Evolutionary conservation across 805 yeast genomes (phyloP).

Genomic region (Kuraishia cidri): DNA sequence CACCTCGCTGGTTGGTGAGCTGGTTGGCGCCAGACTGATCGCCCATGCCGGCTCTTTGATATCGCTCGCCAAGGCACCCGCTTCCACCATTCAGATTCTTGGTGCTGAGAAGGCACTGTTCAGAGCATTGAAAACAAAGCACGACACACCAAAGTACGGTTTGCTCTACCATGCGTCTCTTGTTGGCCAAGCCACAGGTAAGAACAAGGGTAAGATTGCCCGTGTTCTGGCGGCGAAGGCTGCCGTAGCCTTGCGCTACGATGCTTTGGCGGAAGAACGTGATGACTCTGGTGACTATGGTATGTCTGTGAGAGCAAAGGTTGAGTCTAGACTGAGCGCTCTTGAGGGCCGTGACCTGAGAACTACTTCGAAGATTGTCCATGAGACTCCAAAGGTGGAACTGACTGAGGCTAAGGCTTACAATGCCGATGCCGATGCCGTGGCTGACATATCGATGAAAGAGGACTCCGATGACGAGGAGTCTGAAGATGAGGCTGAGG

Average conservation of each 20-base stretch:
- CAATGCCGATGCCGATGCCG: conserved; percentile 92
- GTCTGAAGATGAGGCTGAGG: conserved; percentile 19
- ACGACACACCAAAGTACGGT: conserved; percentile 95
- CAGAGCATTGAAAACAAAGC: conserved; percentile 94
- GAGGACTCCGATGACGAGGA: conserved; percentile 15
- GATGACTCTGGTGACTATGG: conserved; percentile 95
- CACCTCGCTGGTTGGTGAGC: conserved; percentile 92
- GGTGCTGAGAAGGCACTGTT: conserved; percentile 97
- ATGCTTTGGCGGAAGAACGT: conserved; percentile 94
- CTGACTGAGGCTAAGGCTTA: conserved; percentile 80
- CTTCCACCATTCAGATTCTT: conserved; percentile 93
- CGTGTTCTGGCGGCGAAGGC: conserved; percentile 98
- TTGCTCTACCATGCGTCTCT: conserved; percentile 91
- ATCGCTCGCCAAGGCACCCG: conserved; percentile 96
- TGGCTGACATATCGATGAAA: conserved; percentile 16
- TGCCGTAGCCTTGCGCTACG: conserved; percentile 93
- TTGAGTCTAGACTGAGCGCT: conserved; percentile 89
- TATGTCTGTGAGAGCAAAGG: conserved; percentile 81
- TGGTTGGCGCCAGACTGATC: conserved; percentile 96
- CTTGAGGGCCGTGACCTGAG: conserved; percentile 95
- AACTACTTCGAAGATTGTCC: conserved; percentile 76
- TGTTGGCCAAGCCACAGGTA: conserved; percentile 88
- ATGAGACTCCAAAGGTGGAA: conserved; percentile 81
- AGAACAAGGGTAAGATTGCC: conserved; percentile 98
- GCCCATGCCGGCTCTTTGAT: conserved; percentile 95